phyloP scores from a whole-genome alignment of 805 yeast genomes.

The Spathaspora passalidarum region DNA sequence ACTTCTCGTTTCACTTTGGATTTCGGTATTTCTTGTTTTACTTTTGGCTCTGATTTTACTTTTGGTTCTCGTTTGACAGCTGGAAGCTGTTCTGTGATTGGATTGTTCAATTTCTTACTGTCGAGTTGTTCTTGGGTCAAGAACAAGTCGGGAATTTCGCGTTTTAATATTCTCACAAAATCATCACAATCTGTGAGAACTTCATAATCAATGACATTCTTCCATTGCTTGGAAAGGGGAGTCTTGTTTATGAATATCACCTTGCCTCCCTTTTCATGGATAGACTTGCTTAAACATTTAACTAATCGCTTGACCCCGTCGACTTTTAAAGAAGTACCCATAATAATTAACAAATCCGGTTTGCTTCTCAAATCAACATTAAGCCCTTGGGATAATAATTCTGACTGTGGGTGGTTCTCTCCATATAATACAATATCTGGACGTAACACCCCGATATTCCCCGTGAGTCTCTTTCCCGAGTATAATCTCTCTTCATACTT shows the following conservation, averaged over 20 bases:
- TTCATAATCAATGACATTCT: constrained; percentile 72
- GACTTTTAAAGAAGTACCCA: constrained; percentile 91
- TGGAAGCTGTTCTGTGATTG: constrained; percentile 2
- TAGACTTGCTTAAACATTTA: constrained; percentile 52
- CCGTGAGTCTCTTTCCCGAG: constrained; percentile 72
- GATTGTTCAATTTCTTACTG: constrained; percentile 32
- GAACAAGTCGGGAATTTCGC: constrained; percentile 60
- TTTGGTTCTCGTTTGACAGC: constrained; percentile 3
- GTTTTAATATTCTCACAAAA: constrained; percentile 60
- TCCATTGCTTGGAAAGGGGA: constrained; percentile 64
- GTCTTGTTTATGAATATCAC: constrained; percentile 78
- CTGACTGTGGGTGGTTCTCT: constrained; percentile 88
- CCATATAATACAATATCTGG: constrained; percentile 93
- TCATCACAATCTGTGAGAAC: constrained; percentile 77
- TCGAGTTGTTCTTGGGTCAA: constrained; percentile 51
- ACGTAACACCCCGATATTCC: constrained; percentile 69
- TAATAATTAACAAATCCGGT: constrained; percentile 80
- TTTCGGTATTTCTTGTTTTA: constrained; percentile 6
- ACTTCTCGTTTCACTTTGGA: neutral
- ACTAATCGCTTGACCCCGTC: constrained; percentile 85
- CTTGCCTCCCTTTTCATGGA: constrained; percentile 71
- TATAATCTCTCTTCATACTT: constrained; percentile 53
- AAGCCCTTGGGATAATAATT: constrained; percentile 68
- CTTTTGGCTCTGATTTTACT: constrained; percentile 10
- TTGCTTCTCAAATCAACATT: constrained; percentile 58